Base-by-base conservation (phyloP, 2,329 filamentous ascomycete genomes). In the Fusarium sarcochroum region DNA sequence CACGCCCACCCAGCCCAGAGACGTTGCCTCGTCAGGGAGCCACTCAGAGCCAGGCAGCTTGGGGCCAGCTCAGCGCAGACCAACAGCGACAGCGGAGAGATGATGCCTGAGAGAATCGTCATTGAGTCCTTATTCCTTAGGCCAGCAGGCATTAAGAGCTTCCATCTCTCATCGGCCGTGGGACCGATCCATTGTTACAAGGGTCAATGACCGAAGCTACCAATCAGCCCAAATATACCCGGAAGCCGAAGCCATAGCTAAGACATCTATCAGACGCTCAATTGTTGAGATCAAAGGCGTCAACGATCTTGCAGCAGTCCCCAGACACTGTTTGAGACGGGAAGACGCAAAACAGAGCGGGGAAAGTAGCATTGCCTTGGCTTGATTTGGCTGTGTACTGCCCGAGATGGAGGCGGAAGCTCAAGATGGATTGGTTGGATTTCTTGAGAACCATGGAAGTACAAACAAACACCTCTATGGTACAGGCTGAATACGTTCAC, bases 291-390 rank as follows among this genome's bases (percentile, higher is more conserved):
- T 35, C 27, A 30, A 44, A 42, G 30, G 30, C 25, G 21, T 57
- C 37, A 49, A 44, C 18, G 38, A 63, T 47, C 47, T 46, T 25
- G 35, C 37, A 41, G n/a, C 44, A 21, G 9, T 11, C 41, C 45
- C 32, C 27, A 45, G 44, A 53, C 38, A 37, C n/a, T 50, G 50
- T 23, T 40, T 25, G 46, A 38, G 32, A 44, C 30, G 45, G 45
- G 45, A 55, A 40, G 52, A 41, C 23, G 38, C 47, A 56, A 45
- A 44, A 32, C 64, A 67, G 68, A 67, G 71, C 69, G 71, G 71
- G 71, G 71, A 70, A 73, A 61, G 68, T 63, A 54, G 55, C 55
- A 70, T 58, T 71, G 60, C 23, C 34, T 18, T 58, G 58, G 34
- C 40, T 47, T 52, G 21, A 18, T 58, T 30, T 55, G 32, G 20